Base-by-base conservation (phyloP, 2,329 filamentous ascomycete species). In the Helminthosporium solani region DNA sequence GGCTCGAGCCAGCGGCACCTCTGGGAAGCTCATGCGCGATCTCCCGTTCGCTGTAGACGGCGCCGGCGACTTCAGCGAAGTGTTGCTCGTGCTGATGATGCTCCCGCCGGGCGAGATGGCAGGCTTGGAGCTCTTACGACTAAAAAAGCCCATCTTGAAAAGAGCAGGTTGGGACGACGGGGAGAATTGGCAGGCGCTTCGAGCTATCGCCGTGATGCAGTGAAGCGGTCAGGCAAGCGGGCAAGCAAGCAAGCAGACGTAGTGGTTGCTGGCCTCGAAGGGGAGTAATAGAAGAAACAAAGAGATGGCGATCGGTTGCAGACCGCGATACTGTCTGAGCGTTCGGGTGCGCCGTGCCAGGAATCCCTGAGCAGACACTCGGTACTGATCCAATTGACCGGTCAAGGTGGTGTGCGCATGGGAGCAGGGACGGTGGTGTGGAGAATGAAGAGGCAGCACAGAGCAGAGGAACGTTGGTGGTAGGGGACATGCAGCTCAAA, bases 1-100 rank as follows among this genome's bases (percentile, higher is more conserved):
- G 14, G 90, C 84, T 63, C 84, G 86, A 40, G 92, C 88, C 38
- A 97, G 81, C 54, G 90, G 82, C 61, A 95, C 79, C 70, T 90
- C 88, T 58, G 86, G 84, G 56, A 91, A 80, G 48, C 76, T 64
- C 50, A 63, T 63, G 45, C 61, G 63, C 25, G 52, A 52, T 56
- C 66, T 62, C 46, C 60, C 72, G 62, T 63, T 70, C 60, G 55
- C 54, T 21, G 70, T 67, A 39, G 70, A 66, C 46, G 54, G 77
- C 73, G 56, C 70, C 44, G 78, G 76, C 9, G 77, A 78, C 57
- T 73, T 77, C 52, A 79, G 63, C 9, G 76, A 78, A 47, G 73
- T 73, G 61, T 74, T 79, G 50, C 74, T 73, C 46, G 57, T 66
- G 58, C 71, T 70, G 28, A 70, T 72, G 47, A 70, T 70, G 54